Evolutionary conservation across 768 basidiomycete species (phyloP).

Genomic region (Leccinellum albellum): DNA sequence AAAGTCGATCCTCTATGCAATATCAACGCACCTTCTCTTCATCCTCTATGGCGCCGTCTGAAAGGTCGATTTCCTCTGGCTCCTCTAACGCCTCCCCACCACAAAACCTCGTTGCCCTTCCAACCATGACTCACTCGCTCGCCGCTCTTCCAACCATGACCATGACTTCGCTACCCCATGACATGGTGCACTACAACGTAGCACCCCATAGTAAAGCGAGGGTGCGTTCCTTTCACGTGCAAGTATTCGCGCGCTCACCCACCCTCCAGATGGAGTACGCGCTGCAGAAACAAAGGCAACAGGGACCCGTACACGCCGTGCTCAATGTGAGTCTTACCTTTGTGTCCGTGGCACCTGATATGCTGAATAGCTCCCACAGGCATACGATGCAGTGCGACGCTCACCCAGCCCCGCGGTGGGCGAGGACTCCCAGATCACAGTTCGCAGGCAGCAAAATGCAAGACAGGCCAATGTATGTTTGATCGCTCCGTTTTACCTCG

Average conservation of each 20-base stretch:
- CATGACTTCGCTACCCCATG: conserved; percentile 29
- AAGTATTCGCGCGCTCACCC: conserved; percentile 3
- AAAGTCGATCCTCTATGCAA: conserved; percentile 24
- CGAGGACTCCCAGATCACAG: conserved; percentile 32
- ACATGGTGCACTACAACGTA: conserved; percentile 32
- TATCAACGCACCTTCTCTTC: conserved; percentile 29
- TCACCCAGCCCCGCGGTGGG: conserved; percentile 30
- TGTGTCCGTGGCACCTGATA: neutral
- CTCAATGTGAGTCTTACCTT: conserved; percentile 20
- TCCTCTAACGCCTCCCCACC: conserved; percentile 32
- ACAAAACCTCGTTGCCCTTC: conserved; percentile 26
- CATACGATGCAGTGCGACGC: conserved; percentile 28
- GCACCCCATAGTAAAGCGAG: conserved; percentile 29
- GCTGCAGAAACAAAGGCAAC: conserved; percentile 31
- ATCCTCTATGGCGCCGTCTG: conserved; percentile 32
- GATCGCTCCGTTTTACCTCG: neutral
- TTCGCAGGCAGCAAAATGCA: conserved; percentile 28
- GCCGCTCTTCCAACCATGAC: conserved; percentile 31
- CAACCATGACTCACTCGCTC: conserved; percentile 33
- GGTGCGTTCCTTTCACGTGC: conserved; percentile 8
- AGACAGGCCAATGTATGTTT: conserved; percentile 21
- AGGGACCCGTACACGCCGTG: conserved; percentile 20
- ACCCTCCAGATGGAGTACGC: conserved; percentile 29
- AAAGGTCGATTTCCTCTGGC: conserved; percentile 31
- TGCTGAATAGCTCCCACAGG: conserved; percentile 12